Evolutionary conservation across 371 early-diverging fungal genomes (phyloP).

Genomic region (Lichtheimia ramosa): DNA sequence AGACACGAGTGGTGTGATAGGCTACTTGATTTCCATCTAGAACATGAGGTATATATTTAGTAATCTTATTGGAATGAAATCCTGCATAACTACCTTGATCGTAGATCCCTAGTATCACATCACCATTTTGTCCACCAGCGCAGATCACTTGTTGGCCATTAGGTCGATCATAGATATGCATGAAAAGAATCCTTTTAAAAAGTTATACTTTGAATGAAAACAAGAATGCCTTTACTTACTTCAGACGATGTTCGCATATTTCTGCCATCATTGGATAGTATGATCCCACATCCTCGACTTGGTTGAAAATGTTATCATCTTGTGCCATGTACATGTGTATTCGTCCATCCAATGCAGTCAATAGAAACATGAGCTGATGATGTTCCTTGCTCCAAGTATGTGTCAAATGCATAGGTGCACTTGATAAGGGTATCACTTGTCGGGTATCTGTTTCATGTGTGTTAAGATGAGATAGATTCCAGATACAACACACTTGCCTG

Average conservation of each 20-base stretch:
- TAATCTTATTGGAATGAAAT: background rate
- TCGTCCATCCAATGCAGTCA: conserved; percentile 44
- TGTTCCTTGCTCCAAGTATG: conserved; percentile 36
- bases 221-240: conserved; percentile 12
- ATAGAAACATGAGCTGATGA: conserved; percentile 30
- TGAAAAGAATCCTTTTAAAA: conserved; percentile 43
- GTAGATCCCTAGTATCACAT: conserved; percentile 47
- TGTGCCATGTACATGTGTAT: conserved; percentile 44
- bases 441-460: conserved; percentile 19
- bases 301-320: background rate
- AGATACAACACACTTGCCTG: too few relatives aligned
- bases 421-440: conserved; percentile 38
- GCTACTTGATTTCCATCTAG: conserved; percentile 32
- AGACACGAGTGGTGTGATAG: conserved; percentile 35
- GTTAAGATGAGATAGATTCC: too few relatives aligned
- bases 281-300: background rate
- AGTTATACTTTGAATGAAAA: background rate
- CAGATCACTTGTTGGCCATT: conserved; percentile 49
- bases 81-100: conserved; percentile 16
- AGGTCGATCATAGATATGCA: conserved; percentile 50
- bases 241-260: conserved; percentile 37
- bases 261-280: conserved; percentile 41
- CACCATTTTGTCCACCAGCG: conserved; percentile 65
- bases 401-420: conserved; percentile 50
- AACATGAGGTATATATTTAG: background rate